Evolutionary conservation across 2,329 filamentous ascomycete species (phyloP).

Genomic region (Scytalidium lignicola): DNA sequence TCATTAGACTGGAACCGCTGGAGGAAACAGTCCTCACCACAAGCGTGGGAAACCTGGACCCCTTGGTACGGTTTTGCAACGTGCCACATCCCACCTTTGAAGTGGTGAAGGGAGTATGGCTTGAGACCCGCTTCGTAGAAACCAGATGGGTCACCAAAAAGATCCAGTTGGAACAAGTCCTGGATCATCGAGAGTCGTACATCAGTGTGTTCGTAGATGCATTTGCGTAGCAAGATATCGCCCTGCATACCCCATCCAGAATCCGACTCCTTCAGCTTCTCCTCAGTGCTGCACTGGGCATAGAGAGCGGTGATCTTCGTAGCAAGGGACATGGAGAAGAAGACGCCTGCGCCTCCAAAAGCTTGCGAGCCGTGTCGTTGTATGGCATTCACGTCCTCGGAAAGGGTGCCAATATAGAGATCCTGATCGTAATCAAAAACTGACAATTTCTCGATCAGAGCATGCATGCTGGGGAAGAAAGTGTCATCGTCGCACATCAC

Average conservation of each 20-base stretch:
- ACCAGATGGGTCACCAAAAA: conserved; percentile 23
- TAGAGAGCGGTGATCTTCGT: conserved; percentile 40
- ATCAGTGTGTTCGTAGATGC: conserved; percentile 27
- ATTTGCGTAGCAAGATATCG: conserved; percentile 26
- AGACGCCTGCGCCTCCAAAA: conserved; percentile 27
- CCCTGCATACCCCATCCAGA: conserved; percentile 49
- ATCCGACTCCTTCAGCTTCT: conserved; percentile 50
- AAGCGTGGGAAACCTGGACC: conserved; percentile 22
- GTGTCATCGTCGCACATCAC: conserved; percentile 30
- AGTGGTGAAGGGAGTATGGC: conserved; percentile 25
- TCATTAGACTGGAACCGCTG: conserved; percentile 25
- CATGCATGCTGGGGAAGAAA: conserved; percentile 25
- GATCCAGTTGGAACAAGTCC: conserved; percentile 25
- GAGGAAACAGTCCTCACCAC: conserved; percentile 27
- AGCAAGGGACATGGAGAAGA: conserved; percentile 36
- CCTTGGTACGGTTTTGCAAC: conserved; percentile 19
- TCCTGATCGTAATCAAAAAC: conserved; percentile 18
- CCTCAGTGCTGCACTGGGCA: conserved; percentile 39
- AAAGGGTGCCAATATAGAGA: conserved; percentile 27
- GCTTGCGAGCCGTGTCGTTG: conserved; percentile 26
- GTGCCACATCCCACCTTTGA: conserved; percentile 49
- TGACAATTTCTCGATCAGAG: conserved; percentile 19
- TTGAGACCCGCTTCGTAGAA: conserved; percentile 26
- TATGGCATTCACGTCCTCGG: conserved; percentile 26
- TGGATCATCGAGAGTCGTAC: conserved; percentile 23